Conservation (phyloP, 768 basidiomycete species). For the Jaapia argillacea region DNA sequence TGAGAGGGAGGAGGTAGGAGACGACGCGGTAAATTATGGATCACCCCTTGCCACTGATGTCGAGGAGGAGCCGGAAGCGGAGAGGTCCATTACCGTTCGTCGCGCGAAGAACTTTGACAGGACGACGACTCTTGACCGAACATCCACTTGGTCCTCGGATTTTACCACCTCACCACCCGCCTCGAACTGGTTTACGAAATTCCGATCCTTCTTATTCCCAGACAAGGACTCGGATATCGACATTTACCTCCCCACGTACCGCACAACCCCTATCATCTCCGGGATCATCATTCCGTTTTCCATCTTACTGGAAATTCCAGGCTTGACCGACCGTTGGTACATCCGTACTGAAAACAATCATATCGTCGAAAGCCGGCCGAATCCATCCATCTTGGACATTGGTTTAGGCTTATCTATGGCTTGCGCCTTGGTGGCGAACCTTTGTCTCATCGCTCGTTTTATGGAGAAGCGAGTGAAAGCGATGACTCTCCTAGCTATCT, state of each 20-base stretch:
- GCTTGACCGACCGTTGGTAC: conserved; percentile 69
- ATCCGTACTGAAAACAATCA: conserved; percentile 40
- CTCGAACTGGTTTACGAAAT: conserved; percentile 10
- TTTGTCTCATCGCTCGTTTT: conserved; percentile 59
- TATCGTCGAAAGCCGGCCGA: conserved; percentile 36
- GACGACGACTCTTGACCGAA: too few relatives aligned
- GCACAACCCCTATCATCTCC: conserved; percentile 54
- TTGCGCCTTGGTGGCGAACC: conserved; percentile 59
- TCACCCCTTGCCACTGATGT: too few relatives aligned
- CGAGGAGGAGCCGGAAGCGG: too few relatives aligned
- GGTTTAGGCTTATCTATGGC: conserved; percentile 58
- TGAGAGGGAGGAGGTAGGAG: too few relatives aligned
- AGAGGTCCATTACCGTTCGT: too few relatives aligned
- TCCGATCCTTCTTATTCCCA: conserved; percentile 13
- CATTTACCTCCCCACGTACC: conserved; percentile 44
- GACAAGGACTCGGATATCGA: conserved; percentile 12
- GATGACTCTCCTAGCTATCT: conserved; percentile 56
- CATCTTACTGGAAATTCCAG: conserved; percentile 76
- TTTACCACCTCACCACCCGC: too few relatives aligned
- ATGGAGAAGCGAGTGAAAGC: conserved; percentile 53
- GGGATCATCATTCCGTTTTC: conserved; percentile 66
- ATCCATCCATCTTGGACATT: conserved; percentile 48
- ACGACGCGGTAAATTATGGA: too few relatives aligned
- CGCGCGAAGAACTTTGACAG: too few relatives aligned
- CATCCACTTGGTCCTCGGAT: too few relatives aligned